Percentiles rank a stretch among this genome's conserved stretches.
phyloP scores from a whole-genome alignment of 106 monocot species.

The Dendrobium catenatum region DNA sequence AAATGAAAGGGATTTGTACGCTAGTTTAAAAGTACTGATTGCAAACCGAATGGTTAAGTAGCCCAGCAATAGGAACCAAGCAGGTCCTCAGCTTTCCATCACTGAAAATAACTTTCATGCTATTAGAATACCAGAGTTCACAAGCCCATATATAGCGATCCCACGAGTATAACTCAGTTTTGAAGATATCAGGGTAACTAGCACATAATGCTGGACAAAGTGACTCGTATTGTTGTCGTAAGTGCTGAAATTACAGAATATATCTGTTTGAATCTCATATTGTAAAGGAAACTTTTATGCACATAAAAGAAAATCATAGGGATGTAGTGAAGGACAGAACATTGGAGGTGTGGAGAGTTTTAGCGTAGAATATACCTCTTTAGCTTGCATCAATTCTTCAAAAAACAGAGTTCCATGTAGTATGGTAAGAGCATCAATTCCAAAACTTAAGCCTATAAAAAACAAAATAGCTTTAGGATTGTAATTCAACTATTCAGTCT shows the following conservation, averaged over 20 bases:
- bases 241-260: constrained; percentile 51
- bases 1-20: not conserved
- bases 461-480: not conserved
- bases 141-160: constrained; percentile 89
- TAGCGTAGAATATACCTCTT: constrained; percentile 38
- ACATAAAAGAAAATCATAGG: not conserved
- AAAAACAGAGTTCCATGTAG: constrained; percentile 81
- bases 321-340: not conserved
- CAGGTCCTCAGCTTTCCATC: constrained; percentile 89
- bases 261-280: too few relatives aligned
- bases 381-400: constrained; percentile 86
- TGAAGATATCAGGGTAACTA: constrained; percentile 58
- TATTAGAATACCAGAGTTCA: constrained; percentile 94
- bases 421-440: constrained; percentile 65
- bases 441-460: constrained; percentile 76
- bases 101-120: constrained; percentile 81
- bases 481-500: not conserved
- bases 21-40: not conserved
- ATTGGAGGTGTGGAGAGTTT: not conserved
- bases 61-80: constrained; percentile 88
- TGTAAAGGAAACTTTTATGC: too few relatives aligned
- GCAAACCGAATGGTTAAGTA: constrained; percentile 89
- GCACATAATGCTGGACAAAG: constrained; percentile 58
- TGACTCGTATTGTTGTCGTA: constrained; percentile 69
- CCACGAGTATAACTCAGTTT: constrained; percentile 69